Conservation (phyloP, 1,139 yeast genomes). For the Geotrichum phurueaensis region DNA sequence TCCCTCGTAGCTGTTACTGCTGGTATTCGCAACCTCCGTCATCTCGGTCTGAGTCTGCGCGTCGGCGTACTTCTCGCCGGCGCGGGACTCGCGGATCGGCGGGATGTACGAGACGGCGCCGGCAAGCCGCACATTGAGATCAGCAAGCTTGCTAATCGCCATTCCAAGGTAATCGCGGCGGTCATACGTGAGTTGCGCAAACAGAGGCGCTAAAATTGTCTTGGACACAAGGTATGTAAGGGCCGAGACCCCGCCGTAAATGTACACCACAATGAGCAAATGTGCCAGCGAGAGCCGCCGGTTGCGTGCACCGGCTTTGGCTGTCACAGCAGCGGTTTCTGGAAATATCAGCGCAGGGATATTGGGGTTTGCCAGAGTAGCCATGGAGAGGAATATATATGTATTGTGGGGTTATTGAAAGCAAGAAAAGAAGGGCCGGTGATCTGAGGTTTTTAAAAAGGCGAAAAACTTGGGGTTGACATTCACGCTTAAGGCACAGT, state of each 20-base stretch:
- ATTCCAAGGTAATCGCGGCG: slow-evolving; percentile 31
- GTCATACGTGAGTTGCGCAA: slow-evolving; percentile 33
- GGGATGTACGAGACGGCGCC: slow-evolving; percentile 25
- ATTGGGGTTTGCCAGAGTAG: background rate
- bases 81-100: slow-evolving; percentile 20
- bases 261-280: slow-evolving; percentile 31
- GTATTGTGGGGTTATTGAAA: background rate
- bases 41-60: slow-evolving; percentile 31
- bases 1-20: background rate
- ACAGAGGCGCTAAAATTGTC: slow-evolving; percentile 33
- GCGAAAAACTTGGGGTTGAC: background rate
- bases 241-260: slow-evolving; percentile 35
- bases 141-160: slow-evolving; percentile 23
- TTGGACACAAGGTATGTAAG: slow-evolving; percentile 31
- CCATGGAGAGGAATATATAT: background rate
- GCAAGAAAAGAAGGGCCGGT: background rate
- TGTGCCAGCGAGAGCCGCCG: slow-evolving; percentile 25
- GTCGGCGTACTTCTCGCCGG: slow-evolving; percentile 27
- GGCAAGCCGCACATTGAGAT: slow-evolving; percentile 23
- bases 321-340: slow-evolving; percentile 19
- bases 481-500: background rate
- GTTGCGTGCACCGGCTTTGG: slow-evolving; percentile 8
- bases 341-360: slow-evolving; percentile 24
- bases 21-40: background rate
- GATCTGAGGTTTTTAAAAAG: background rate